Percentiles rank a stretch among this genome's conserved stretches.
Evolutionary conservation across 177 flowering plant species (phyloP).

Genomic region (Vitis hybrid): DNA sequence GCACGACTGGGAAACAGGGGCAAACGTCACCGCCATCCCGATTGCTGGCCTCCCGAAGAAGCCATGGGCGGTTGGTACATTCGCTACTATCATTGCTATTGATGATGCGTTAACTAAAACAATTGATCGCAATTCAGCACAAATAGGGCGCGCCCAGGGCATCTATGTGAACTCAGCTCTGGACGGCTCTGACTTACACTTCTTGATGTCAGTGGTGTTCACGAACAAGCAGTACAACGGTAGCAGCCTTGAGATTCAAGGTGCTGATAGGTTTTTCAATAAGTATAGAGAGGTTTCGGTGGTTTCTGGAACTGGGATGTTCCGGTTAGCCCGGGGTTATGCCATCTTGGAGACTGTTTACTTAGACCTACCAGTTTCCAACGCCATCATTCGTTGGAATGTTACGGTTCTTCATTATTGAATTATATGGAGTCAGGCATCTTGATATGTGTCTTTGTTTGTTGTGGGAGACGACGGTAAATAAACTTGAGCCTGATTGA

Average conservation of each 20-base stretch:
- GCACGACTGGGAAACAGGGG: constrained; percentile 17
- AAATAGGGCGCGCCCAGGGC: constrained; percentile 23
- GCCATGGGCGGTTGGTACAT: not conserved
- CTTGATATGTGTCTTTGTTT: too few species aligned
- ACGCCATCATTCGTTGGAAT: constrained; percentile 7
- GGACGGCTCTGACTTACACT: constrained; percentile 14
- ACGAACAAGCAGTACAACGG: constrained; percentile 21
- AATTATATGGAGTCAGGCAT: too few species aligned
- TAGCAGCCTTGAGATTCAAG: constrained; percentile 26
- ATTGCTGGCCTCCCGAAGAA: constrained; percentile 13
- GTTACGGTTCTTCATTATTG: constrained; percentile 6
- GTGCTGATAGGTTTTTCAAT: constrained; percentile 6
- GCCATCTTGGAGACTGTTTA: constrained; percentile 20
- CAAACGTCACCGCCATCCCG: constrained; percentile 17
- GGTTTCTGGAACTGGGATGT: constrained; percentile 24
- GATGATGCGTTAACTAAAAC: constrained; percentile 21
- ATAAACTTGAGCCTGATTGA: too few species aligned
- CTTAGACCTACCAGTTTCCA: not conserved
- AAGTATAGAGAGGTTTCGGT: constrained; percentile 22
- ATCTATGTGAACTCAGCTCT: constrained; percentile 10
- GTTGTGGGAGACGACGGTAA: too few species aligned
- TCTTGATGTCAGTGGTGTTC: constrained; percentile 24
- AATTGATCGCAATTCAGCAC: constrained; percentile 4
- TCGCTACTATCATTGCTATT: constrained; percentile 6
- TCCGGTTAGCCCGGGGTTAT: constrained; percentile 28